Base-by-base conservation (phyloP, 306 rosid genomes). In the Lagenaria siceraria region DNA sequence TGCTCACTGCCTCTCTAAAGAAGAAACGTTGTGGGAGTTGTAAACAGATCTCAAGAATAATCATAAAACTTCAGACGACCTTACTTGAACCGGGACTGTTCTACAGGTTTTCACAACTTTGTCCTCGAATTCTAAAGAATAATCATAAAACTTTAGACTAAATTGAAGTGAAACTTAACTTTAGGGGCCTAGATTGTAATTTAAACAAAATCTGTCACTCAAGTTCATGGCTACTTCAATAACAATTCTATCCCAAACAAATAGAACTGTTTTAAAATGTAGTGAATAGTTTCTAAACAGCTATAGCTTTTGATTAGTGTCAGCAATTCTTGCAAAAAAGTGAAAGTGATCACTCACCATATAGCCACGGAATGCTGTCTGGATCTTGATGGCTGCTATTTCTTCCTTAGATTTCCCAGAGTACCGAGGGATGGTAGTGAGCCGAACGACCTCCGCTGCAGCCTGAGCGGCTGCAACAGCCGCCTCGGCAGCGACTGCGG, bases 381-480 rank as follows among this genome's bases (percentile, higher is more conserved):
- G 99, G 83, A 95, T 92, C 74, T 70, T 88, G 86, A 82, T 88
- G 48, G 96, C 93, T 2, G 98, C 92, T 35, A 79, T 68, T 78
- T 90, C 96, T 75, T 86, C 86, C 66, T 55, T 71, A 0, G 83
- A 43, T 68, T 86, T 89, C 14, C 87, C 90, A 8, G 51, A 40
- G 74, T 27, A 60, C 54, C 68, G 78, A n/a, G 86, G 54, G 36
- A 51, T 14, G 2, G 42, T 74, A 1, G 86, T 81, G 77, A 80
- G 87, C 53, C 93, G 91, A 74, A 86, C 82, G 51, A 81, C 91
- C 88, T 83, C 95, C 4, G 88, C 96, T 0, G 96, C 94, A 54
- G 91, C 90, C 76, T 87, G 87, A 56, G 92, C 93, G 10, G 97
- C 93, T 35, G 97, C 93, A 36, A 81, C 97, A 10, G 99, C 98